Percentiles rank a stretch among this genome's conserved stretches.
Evolutionary conservation across 2,329 filamentous ascomycete species (phyloP).

Genomic region (Aureobasidium namibiae): DNA sequence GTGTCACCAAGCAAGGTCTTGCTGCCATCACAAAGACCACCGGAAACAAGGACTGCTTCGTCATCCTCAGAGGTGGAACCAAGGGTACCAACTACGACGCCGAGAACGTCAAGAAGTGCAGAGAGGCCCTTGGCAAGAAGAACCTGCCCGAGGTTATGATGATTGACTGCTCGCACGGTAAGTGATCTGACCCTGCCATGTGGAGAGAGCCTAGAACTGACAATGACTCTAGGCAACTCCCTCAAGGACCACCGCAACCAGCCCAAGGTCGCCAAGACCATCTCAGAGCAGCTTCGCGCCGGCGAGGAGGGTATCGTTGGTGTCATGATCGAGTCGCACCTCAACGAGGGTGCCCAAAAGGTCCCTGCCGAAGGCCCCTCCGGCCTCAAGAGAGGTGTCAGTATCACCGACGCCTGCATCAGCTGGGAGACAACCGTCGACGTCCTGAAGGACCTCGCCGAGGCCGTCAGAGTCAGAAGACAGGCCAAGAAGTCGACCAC

Average conservation of each 20-base stretch:
- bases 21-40: conserved; percentile 89
- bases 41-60: conserved; percentile 95
- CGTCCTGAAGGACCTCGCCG: conserved; percentile 76
- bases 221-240: conserved; percentile 64
- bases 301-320: conserved; percentile 86
- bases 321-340: conserved; percentile 98
- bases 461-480: conserved; percentile 70
- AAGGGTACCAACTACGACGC: conserved; percentile 91
- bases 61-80: conserved; percentile 86
- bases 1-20: conserved; percentile 94
- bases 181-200: conserved; percentile 21
- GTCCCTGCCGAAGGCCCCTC: conserved; percentile 73
- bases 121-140: conserved; percentile 73
- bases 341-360: conserved; percentile 74
- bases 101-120: conserved; percentile 69
- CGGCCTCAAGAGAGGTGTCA: conserved; percentile 77
- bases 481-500: conserved; percentile 28
- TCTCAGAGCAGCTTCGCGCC: conserved; percentile 77
- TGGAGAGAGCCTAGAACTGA: conserved; percentile 16
- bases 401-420: conserved; percentile 95
- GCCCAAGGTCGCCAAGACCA: conserved; percentile 75
- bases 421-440: conserved; percentile 78
- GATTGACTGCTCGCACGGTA: conserved; percentile 97
- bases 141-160: conserved; percentile 83
- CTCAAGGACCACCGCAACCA: conserved; percentile 97